Conservation (phyloP, 2,329 filamentous ascomycete genomes). For the Trichophyton verrucosum region DNA sequence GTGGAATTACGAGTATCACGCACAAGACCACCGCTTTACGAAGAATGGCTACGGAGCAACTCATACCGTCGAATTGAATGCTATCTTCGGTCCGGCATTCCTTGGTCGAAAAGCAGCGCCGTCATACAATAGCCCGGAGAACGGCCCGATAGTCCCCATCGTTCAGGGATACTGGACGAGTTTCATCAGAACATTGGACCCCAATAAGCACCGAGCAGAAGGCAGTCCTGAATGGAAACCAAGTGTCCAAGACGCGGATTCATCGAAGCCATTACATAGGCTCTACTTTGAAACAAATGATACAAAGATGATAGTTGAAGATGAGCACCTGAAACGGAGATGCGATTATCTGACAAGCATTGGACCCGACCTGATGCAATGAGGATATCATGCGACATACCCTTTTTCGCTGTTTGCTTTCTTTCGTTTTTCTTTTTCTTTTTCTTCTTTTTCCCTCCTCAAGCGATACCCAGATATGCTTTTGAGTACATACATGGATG, state of each 20-base stretch:
- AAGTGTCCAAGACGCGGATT: conserved; percentile 22
- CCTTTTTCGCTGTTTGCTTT: background rate
- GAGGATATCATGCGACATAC: conserved; percentile 3
- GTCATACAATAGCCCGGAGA: conserved; percentile 43
- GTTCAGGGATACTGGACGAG: conserved; percentile 63
- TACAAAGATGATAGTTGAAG: conserved; percentile 37
- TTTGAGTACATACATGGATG: background rate
- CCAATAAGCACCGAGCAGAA: conserved; percentile 43
- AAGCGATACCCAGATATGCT: background rate
- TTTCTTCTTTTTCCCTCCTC: background rate
- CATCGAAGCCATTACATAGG: conserved; percentile 22
- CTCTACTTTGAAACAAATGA: conserved; percentile 35
- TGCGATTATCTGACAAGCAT: conserved; percentile 42
- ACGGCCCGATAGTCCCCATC: conserved; percentile 46
- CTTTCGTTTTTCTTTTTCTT: background rate
- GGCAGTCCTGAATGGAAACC: conserved; percentile 42
- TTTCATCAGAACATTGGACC: conserved; percentile 55
- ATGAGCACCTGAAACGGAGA: conserved; percentile 27
- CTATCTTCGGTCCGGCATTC: conserved; percentile 55
- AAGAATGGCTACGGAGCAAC: conserved; percentile 49
- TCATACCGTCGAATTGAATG: conserved; percentile 54
- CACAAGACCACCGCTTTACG: conserved; percentile 45
- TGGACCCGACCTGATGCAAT: conserved; percentile 39
- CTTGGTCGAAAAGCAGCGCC: conserved; percentile 35
- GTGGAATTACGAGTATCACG: conserved; percentile 61